A percentile compares a stretch with the other conserved stretches of the same genome.
phyloP scores from a whole-genome alignment of 257 asterid species.

The Solanum gracilifrons region DNA sequence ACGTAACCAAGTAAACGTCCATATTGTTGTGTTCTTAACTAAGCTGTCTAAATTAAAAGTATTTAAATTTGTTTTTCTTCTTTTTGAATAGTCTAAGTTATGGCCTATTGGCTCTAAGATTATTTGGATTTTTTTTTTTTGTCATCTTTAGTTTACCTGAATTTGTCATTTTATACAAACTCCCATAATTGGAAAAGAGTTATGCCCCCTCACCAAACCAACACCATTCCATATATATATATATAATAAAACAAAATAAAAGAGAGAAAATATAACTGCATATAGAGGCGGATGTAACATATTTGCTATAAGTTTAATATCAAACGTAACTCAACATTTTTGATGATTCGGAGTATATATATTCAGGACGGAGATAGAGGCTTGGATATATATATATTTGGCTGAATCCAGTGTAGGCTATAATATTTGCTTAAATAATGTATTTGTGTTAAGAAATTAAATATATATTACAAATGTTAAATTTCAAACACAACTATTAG shows the following conservation, averaged over 20 bases:
- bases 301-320: neutral
- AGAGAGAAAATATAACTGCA: neutral
- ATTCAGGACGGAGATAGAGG: neutral
- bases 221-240: neutral
- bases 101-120: neutral
- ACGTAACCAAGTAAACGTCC: neutral
- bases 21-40: neutral
- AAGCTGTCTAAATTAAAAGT: neutral
- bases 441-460: neutral
- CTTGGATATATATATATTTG: neutral
- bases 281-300: neutral
- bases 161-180: neutral
- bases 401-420: no score
- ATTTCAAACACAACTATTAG: neutral
- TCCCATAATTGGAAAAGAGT: neutral
- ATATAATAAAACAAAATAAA: neutral
- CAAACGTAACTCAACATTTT: neutral
- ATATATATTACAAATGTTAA: neutral
- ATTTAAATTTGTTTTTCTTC: neutral
- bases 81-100: neutral
- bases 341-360: neutral
- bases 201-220: neutral
- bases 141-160: neutral
- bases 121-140: neutral
- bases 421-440: neutral